Base-by-base conservation (phyloP, 495 filamentous ascomycete genomes). In the Penicillium steckii region DNA sequence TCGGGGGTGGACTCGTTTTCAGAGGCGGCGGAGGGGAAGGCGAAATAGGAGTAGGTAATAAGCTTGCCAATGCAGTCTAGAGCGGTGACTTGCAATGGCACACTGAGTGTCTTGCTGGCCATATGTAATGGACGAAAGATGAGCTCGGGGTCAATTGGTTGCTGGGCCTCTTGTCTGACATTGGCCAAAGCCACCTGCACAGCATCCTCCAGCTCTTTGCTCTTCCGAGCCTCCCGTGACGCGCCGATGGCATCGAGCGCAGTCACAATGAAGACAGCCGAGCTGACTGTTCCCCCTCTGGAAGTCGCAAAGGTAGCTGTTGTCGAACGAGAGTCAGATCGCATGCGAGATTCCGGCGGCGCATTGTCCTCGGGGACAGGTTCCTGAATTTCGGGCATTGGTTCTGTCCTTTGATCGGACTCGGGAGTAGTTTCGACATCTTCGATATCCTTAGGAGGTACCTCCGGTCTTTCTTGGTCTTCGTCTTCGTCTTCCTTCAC, bases 21-120 rank as follows among this genome's bases (percentile, higher is more conserved):
- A 43, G 76, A 66, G 35, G 73, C 69, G 55, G 76, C 70, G 43
- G 82, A 71, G 26, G 90, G 85, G 32, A 89, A 81, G 6, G 92
- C 91, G 68, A 99, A 97, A 76, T 96, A 97, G 13, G 94, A 95
- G 67, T 95, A 97, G 55, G 93, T 96, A 57, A 97, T 97, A 32
- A 99, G 82, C 72, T 97, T 99, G 49, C 95, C 95, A 60, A 99
- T 96, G 66, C 91, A 97, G 70, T 99, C 95, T 58, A 99, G 80
- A 4, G 95, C 91, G 10, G 88, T 93, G 8, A 89, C 95, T 46
- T 89, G 85, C 3, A 97, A 77, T 13, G 88, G 84, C 49, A 91
- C 87, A 61, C 86, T 96, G 56, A 85, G 77, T 8, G 88, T 83
- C 61, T 89, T 90, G 33, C 91, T 93, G 26, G 95, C 92, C 13